Conservation (phyloP, 2,329 filamentous ascomycete genomes). For the Cryoendolithus antarcticus region DNA sequence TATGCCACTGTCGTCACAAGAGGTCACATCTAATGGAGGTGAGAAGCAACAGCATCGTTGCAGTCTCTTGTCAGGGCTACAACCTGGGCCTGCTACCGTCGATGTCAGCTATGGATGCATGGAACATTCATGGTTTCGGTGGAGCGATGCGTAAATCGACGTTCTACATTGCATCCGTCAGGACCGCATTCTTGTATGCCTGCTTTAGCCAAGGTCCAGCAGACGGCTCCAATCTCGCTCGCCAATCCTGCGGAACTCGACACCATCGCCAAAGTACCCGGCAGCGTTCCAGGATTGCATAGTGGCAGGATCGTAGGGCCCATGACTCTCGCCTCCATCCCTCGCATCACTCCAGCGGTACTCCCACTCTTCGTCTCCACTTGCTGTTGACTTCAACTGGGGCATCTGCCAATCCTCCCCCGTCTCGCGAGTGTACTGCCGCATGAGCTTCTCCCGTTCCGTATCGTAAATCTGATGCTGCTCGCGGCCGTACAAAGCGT, state of each 20-base stretch:
- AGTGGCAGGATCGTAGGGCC: conserved; percentile 70
- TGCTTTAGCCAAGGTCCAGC: conserved; percentile 17
- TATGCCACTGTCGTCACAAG: too few relatives aligned
- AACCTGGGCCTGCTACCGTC: too few relatives aligned
- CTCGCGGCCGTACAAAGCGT: conserved; percentile 71
- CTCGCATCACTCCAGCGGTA: conserved; percentile 85
- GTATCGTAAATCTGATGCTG: conserved; percentile 85
- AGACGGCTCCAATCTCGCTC: conserved; percentile 31
- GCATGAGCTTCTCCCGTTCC: conserved; percentile 69
- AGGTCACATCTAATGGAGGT: too few relatives aligned
- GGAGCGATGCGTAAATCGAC: too few relatives aligned
- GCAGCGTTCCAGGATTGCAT: conserved; percentile 89
- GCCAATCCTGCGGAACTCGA: conserved; percentile 43
- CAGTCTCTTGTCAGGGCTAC: too few relatives aligned
- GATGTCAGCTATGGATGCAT: too few relatives aligned
- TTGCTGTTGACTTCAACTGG: conserved; percentile 13
- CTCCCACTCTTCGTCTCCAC: conserved; percentile 55
- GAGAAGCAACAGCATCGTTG: too few relatives aligned
- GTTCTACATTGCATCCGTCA: too few relatives aligned
- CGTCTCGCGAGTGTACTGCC: conserved; percentile 73
- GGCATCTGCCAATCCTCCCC: conserved; percentile 66
- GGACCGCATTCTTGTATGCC: too few relatives aligned
- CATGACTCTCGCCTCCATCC: conserved; percentile 66
- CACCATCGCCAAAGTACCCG: conserved; percentile 84
- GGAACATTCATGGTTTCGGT: too few relatives aligned